A percentile compares a stretch with the other conserved stretches of the same genome.
phyloP scores from a whole-genome alignment of 2,329 filamentous ascomycete genomes.

The Monosporascus cannonballus region DNA sequence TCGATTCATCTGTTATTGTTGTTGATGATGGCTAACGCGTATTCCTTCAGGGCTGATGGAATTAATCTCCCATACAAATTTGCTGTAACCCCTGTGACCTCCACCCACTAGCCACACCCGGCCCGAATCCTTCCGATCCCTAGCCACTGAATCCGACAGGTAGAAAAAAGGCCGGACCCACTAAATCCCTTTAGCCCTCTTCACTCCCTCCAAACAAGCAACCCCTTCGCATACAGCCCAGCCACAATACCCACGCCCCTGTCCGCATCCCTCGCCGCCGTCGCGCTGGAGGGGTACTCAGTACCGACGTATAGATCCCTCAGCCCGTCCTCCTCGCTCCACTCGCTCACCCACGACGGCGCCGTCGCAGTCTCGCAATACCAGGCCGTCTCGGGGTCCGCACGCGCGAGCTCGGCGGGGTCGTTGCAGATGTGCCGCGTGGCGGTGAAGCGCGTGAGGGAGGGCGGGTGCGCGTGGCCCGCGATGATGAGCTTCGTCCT shows the following conservation, averaged over 20 bases:
- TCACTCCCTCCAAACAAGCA: slow-evolving; percentile 11
- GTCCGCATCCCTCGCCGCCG: slow-evolving; percentile 18
- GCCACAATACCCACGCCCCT: slow-evolving; percentile 25
- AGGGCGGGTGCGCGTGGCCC: slow-evolving; percentile 32
- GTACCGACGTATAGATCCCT: slow-evolving; percentile 25
- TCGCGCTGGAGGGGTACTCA: slow-evolving; percentile 26
- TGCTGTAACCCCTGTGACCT: too few relatives aligned
- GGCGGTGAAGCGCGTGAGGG: slow-evolving; percentile 24
- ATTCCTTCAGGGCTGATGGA: too few relatives aligned
- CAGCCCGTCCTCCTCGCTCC: slow-evolving; percentile 24
- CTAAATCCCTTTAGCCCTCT: not conserved
- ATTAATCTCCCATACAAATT: too few relatives aligned
- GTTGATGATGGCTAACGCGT: too few relatives aligned
- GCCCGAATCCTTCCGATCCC: too few relatives aligned
- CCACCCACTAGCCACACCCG: too few relatives aligned
- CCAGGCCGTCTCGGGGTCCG: slow-evolving; percentile 12
- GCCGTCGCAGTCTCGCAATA: slow-evolving; percentile 8
- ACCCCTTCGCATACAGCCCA: slow-evolving; percentile 29
- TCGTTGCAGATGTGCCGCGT: slow-evolving; percentile 30
- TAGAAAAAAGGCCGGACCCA: not conserved
- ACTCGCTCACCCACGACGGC: slow-evolving; percentile 24
- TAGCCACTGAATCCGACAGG: too few relatives aligned
- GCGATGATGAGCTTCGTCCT: slow-evolving; percentile 29
- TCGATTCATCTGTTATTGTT: too few relatives aligned
- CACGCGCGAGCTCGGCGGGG: slow-evolving; percentile 16